phyloP scores from a whole-genome alignment of 1,284 basidiomycete species.

The Trichosporon sp. region DNA sequence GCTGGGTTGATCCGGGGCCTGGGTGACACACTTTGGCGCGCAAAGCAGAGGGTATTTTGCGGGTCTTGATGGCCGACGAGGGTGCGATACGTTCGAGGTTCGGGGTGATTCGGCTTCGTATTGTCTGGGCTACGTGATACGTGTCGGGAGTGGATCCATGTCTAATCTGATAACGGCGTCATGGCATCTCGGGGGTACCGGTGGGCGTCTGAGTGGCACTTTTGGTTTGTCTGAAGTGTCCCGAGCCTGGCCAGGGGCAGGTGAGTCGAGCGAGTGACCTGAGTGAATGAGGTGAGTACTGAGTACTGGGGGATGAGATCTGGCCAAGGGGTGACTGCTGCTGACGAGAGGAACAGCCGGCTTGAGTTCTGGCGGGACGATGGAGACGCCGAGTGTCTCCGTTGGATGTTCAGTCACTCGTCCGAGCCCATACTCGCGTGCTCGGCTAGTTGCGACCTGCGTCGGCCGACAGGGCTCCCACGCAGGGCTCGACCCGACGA shows the following conservation, averaged over 20 bases:
- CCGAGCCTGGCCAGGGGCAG: not conserved
- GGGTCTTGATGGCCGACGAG: not conserved
- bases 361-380: too few relatives aligned
- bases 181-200: not conserved
- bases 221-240: too few relatives aligned
- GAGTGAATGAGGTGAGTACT: too few relatives aligned
- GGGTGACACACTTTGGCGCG: not conserved
- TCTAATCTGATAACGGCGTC: conserved; percentile 18
- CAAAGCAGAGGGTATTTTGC: not conserved
- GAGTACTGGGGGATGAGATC: not conserved
- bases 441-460: not conserved
- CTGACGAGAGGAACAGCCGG: too few relatives aligned
- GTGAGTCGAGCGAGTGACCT: too few relatives aligned
- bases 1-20: too few relatives aligned
- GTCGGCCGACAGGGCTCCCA: not conserved
- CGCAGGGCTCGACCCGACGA: not conserved
- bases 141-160: not conserved
- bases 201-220: not conserved
- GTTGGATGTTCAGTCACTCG: too few relatives aligned
- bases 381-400: too few relatives aligned
- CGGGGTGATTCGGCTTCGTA: not conserved
- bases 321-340: not conserved
- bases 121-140: not conserved
- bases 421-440: too few relatives aligned
- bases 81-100: not conserved